Percentiles rank a stretch among this genome's conserved stretches.
phyloP scores from a whole-genome alignment of 2,329 filamentous ascomycete genomes.

The Beauveria varroae region DNA sequence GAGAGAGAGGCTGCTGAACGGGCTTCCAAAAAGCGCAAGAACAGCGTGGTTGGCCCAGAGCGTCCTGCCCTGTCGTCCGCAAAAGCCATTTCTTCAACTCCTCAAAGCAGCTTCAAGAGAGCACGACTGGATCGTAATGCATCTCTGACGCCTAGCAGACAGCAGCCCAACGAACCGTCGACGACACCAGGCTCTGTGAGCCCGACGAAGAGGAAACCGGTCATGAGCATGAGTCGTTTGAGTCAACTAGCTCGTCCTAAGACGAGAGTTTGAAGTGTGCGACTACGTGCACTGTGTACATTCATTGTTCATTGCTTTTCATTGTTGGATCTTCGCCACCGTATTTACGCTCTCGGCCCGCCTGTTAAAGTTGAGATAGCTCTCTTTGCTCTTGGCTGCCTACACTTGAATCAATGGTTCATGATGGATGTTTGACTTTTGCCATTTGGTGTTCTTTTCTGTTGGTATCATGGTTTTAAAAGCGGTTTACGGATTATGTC shows the following conservation, averaged over 20 bases:
- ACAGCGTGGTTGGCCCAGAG: slow-evolving; percentile 36
- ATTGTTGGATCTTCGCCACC: not conserved
- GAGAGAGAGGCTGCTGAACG: slow-evolving; percentile 40
- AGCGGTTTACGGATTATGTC: slow-evolving; percentile 3
- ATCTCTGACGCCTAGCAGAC: slow-evolving; percentile 18
- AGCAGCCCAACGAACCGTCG: slow-evolving; percentile 11
- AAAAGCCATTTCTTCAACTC: slow-evolving; percentile 32
- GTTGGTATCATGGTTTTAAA: not conserved
- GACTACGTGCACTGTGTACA: not conserved
- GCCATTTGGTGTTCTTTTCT: not conserved
- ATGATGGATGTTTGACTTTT: not conserved
- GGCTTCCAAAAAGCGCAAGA: slow-evolving; percentile 52
- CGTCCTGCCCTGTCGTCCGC: slow-evolving; percentile 47
- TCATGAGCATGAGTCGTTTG: slow-evolving; percentile 50
- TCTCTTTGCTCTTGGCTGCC: not conserved
- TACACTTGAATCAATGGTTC: not conserved
- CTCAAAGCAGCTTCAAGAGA: slow-evolving; percentile 28
- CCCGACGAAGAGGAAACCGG: slow-evolving; percentile 44
- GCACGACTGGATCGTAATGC: slow-evolving; percentile 20
- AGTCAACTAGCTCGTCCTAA: slow-evolving; percentile 57
- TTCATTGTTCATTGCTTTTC: slow-evolving; percentile 4
- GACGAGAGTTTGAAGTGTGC: slow-evolving; percentile 34
- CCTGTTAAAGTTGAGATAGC: not conserved
- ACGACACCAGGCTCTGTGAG: slow-evolving; percentile 26
- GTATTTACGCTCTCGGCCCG: not conserved